Base-by-base conservation (phyloP, 305 asterid species). In the Solanum hybrid region DNA sequence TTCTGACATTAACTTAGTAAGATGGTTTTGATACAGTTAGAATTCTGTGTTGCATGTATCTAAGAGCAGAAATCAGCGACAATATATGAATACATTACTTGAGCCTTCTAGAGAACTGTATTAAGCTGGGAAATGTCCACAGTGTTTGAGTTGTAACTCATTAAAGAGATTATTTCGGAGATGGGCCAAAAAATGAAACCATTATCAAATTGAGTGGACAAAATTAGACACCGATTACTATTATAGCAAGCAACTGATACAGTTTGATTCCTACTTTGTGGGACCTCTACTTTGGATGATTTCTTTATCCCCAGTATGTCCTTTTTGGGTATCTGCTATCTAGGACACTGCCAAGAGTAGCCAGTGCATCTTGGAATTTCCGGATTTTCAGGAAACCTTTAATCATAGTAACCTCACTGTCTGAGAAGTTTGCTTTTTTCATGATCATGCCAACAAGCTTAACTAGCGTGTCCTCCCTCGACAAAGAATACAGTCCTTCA, bases 401-500 rank as follows among this genome's bases (percentile, higher is more conserved):
- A 5, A 97, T 90, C 98, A 95, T 94, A 38, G 92, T 92, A 73
- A 90, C 96, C 92, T 96, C 99, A 86, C 78, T 93, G 17, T 94
- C 95, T 15, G 93, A 82, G 88, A 97, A 96, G 29, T 78, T 92
- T 19, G 94, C 95, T 85, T 89, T 93, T 75, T 35, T 93, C 98
- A 94, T 95, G 35, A 95, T 91, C 94, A 92, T 94, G 66, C 90
- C 92, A 3, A 94, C 86, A 31, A 97, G 96, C 88, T 93, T 94
- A 26, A 92, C 81, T 15, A 97, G 91, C 4, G 94, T 93, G 24
- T 92, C 96, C 94, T 94, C 98, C 98, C 95, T 97, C 81, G 92
- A 91, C 40, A 97, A 91, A 87, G 97, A 91, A 89, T 92, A 91
- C 72, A 96, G 98, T 82, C 99, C 99, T 91, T 97, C 98, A 17